Evolutionary conservation across 306 rosid species (phyloP).

Genomic region (Pyrus betulifolia): DNA sequence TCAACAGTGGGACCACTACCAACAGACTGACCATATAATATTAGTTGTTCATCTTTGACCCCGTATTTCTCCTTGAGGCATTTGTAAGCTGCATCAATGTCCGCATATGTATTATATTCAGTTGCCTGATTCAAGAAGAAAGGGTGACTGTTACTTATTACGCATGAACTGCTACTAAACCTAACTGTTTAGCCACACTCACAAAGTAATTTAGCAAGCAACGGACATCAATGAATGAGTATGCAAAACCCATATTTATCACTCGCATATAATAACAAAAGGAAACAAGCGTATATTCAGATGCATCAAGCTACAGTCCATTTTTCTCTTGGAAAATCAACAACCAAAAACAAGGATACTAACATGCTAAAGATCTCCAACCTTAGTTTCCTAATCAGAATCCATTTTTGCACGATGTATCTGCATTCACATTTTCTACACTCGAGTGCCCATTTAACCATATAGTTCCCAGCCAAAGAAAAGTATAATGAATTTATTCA

Average conservation of each 20-base stretch:
- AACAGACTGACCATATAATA: constrained; percentile 89
- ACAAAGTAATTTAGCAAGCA: neutral
- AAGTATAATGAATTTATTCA: neutral
- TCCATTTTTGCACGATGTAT: neutral
- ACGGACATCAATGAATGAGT: neutral
- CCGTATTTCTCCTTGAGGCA: constrained; percentile 82
- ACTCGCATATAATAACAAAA: neutral
- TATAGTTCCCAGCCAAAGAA: neutral
- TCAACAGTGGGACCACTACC: constrained; percentile 96
- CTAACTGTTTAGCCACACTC: neutral
- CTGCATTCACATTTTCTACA: neutral
- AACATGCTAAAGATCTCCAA: neutral
- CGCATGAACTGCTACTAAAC: neutral
- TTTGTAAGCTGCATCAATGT: constrained; percentile 85
- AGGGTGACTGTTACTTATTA: constrained; percentile 22
- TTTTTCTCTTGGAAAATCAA: neutral
- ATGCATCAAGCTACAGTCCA: neutral
- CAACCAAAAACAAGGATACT: neutral
- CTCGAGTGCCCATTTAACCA: neutral
- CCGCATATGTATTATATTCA: constrained; percentile 87
- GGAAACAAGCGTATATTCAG: neutral
- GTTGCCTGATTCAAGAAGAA: constrained; percentile 72
- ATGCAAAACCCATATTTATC: neutral
- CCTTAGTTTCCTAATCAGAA: neutral
- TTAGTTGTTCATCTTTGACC: constrained; percentile 74